phyloP scores from a whole-genome alignment of 2,329 filamentous ascomycete genomes.

The Fusarium sp. region DNA sequence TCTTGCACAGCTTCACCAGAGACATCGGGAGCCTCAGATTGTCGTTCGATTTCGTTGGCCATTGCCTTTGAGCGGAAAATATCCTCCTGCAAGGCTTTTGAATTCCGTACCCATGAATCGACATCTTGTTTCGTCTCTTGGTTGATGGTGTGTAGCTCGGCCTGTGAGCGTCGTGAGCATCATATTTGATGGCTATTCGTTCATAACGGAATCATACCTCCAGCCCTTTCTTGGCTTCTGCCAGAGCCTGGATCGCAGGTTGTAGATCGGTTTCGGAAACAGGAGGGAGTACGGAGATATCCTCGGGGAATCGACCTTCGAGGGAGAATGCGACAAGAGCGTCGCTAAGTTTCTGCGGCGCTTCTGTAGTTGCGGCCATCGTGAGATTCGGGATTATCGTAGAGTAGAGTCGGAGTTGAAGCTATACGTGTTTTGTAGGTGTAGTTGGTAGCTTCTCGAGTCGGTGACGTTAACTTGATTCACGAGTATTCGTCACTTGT shows the following conservation, averaged over 20 bases:
- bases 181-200: slow-evolving; percentile 9
- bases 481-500: neutral
- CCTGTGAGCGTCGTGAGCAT: slow-evolving; percentile 45
- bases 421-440: slow-evolving; percentile 24
- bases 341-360: slow-evolving; percentile 52
- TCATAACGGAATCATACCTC: slow-evolving; percentile 51
- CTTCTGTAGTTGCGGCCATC: slow-evolving; percentile 50
- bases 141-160: slow-evolving; percentile 81
- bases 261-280: slow-evolving; percentile 54
- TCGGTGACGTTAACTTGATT: neutral
- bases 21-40: slow-evolving; percentile 73
- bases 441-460: neutral
- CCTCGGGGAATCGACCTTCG: slow-evolving; percentile 57
- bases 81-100: slow-evolving; percentile 85
- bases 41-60: slow-evolving; percentile 82
- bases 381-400: neutral
- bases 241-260: slow-evolving; percentile 56
- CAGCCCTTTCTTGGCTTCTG: slow-evolving; percentile 52
- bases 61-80: slow-evolving; percentile 83
- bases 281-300: slow-evolving; percentile 52
- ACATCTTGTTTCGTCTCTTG: slow-evolving; percentile 82
- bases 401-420: slow-evolving; percentile 8
- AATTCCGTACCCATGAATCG: slow-evolving; percentile 86
- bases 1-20: slow-evolving; percentile 65
- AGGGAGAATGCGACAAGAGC: slow-evolving; percentile 57